Percentiles rank a stretch among this genome's conserved stretches.
Conservation (phyloP, 192 early-diverging fungal genomes). For the Gigaspora rosea region DNA sequence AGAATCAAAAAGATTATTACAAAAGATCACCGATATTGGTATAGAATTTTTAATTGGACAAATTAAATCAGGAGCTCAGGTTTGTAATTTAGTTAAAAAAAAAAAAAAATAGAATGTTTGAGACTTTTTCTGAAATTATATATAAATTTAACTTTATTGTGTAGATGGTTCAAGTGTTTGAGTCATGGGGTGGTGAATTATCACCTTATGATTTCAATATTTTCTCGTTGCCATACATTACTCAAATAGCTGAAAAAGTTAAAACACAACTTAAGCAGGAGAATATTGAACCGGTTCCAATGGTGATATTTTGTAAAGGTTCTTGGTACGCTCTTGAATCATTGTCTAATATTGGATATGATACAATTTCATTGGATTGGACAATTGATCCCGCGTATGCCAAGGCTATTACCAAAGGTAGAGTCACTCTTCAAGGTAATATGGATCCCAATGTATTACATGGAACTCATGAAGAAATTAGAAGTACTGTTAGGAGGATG, state of each 20-base stretch:
- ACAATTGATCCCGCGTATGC: constrained; percentile 73
- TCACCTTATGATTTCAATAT: constrained; percentile 75
- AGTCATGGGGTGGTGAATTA: constrained; percentile 95
- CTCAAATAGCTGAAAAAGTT: constrained; percentile 77
- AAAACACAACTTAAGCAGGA: constrained; percentile 53
- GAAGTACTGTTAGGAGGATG: constrained; percentile 75
- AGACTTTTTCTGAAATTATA: neutral
- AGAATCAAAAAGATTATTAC: constrained; percentile 75
- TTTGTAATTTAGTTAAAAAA: constrained; percentile 32
- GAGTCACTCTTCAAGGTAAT: constrained; percentile 88
- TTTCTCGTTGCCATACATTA: constrained; percentile 90
- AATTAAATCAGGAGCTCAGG: constrained; percentile 94
- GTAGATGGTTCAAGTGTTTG: constrained; percentile 95
- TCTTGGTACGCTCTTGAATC: constrained; percentile 85
- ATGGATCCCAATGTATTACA: constrained; percentile 89
- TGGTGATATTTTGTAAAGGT: constrained; percentile 91
- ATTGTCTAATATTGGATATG: constrained; percentile 71
- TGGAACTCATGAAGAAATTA: constrained; percentile 72
- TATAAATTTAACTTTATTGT: neutral
- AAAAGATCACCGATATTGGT: constrained; percentile 78
- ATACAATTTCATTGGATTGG: constrained; percentile 92
- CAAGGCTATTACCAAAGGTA: constrained; percentile 50
- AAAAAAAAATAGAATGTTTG: neutral
- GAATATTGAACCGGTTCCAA: constrained; percentile 65
- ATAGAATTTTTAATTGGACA: constrained; percentile 90